Base-by-base conservation (phyloP, 768 basidiomycete species). In the Ramaria rubella region DNA sequence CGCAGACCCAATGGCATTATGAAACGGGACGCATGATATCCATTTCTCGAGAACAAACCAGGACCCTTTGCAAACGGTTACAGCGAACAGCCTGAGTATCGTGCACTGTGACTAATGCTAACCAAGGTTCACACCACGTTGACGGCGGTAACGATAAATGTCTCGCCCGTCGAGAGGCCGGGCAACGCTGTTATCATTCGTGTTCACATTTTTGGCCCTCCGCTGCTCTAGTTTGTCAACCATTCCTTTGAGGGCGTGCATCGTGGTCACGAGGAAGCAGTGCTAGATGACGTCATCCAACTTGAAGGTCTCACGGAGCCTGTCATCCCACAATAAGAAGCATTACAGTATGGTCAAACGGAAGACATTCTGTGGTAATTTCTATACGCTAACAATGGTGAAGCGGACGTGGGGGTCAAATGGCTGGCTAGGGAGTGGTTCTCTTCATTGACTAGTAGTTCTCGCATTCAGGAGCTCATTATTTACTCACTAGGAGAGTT, bases 51-150 rank as follows among this genome's bases (percentile, higher is more conserved):
- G 77, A 3, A 86, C 82, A 60, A 91, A 90, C 87, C 86, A 88
- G 6, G 80, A 83, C 1, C 86, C 86, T 88, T 63, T 59, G 61
- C 60, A 33, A 45, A n/a, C n/a, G n/a, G n/a, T n/a, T n/a, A n/a
- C n/a, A n/a, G n/a, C n/a, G n/a, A n/a, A n/a, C n/a, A n/a, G n/a
- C n/a, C n/a, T n/a, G n/a, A n/a, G n/a, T n/a, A n/a, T n/a, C n/a
- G n/a, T n/a, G n/a, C n/a, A n/a, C n/a, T n/a, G n/a, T n/a, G 23
- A 33, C 29, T 59, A 30, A 29, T 60, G 69, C 77, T 66, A 66
- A 84, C 89, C 89, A 9, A 92, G 78, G 67, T 92, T 92, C 5
- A 90, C 83, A n/a, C 89, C 89, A 52, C 82, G 77, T 62, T 88
- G 87, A 63, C 82, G 85, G 60, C 89, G 77, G 70, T 81, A 86